Percentiles rank a stretch among this genome's conserved stretches.
Conservation (phyloP, 1,284 basidiomycete species). For the Papiliotrema laurentii region DNA sequence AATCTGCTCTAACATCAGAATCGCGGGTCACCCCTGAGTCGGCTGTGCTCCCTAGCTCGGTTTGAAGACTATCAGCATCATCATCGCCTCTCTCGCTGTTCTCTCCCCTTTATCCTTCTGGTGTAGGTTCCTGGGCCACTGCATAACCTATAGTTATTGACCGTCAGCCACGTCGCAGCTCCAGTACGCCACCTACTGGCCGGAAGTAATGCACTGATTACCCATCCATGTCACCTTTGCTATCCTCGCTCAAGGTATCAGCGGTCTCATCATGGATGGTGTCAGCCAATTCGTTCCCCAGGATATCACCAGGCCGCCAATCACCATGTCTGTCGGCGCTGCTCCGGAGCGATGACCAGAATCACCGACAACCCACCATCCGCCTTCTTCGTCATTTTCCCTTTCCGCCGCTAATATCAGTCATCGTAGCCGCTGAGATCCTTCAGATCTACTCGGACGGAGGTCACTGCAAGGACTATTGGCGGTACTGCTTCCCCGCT, state of each 20-base stretch:
- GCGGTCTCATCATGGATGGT: constrained; percentile 27
- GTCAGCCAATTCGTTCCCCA: constrained; percentile 21
- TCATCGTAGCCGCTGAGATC: constrained; percentile 26
- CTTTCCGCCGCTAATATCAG: constrained; percentile 12
- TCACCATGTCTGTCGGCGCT: constrained; percentile 22
- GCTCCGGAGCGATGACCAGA: constrained; percentile 25
- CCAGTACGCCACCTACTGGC: constrained; percentile 30
- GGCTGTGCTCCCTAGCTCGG: constrained; percentile 30
- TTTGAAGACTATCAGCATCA: constrained; percentile 36
- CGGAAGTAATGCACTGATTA: constrained; percentile 16
- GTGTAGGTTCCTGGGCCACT: too few relatives aligned
- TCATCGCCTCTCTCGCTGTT: constrained; percentile 22
- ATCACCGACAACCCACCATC: too few relatives aligned
- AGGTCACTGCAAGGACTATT: constrained; percentile 38
- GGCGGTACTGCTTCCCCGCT: constrained; percentile 38
- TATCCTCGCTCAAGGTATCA: constrained; percentile 37
- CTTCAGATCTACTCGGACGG: constrained; percentile 36
- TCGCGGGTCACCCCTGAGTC: constrained; percentile 18
- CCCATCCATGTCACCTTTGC: constrained; percentile 36
- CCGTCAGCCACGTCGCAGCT: constrained; percentile 24
- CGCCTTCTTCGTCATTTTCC: too few relatives aligned
- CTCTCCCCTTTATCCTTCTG: constrained; percentile 31
- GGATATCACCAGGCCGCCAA: constrained; percentile 29
- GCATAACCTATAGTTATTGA: too few relatives aligned
- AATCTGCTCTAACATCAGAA: constrained; percentile 14